Evolutionary conservation across 225 moss, liverwort and hornwort species (phyloP), one percentile per base, ranked within the genome.

Genomic region (Thuidium tamariscinum): DNA sequence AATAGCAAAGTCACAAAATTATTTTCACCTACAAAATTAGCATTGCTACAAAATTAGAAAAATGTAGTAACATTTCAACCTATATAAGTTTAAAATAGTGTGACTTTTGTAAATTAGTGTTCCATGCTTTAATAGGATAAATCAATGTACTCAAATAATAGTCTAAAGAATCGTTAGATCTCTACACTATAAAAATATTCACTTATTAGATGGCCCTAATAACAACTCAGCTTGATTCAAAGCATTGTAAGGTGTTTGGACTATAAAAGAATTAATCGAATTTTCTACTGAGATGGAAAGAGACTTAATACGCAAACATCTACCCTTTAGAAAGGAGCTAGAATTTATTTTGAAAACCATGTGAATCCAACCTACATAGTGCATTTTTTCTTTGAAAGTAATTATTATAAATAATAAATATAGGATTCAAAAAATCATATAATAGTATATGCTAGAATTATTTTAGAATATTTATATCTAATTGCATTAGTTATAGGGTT

Each of bases 191-290:
- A 69, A 0, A 69, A 26, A 41, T 14, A 69, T 41, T 41, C 1
- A 8, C 3, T 4, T 25, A 0, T 68, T 68, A 39, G 68, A 68
- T 41, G 2, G 13, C 13, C 25, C 4, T 26, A 41, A 6, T 4
- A 36, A 37, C 37, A 67, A 37, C 39, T 68, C 2, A 13, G 7
- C 0, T 39, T 0, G 1, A 6, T 23, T 4, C 2, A 0, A 4
- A 67, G 67, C 1, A 0, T 0, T 0, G 2, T 37, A 37, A 37
- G 7, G 23, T 23, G 6, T 12, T 3, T 1, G 3, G 4, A 37
- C 0, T 0, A 37, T 23, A 20, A 20, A 2, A 46, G 0, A 67
- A 22, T 37, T 67, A 4, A 37, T 67, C n/a, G n/a, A n/a, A 23
- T 68, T 37, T 68, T 66, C 36, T 36, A 36, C 37, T 7, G 37